These are phyloP conservation scores for Jatropha podagrica DNA, from an alignment of 441 rosid species.

Conservation along the genomic window DNA sequence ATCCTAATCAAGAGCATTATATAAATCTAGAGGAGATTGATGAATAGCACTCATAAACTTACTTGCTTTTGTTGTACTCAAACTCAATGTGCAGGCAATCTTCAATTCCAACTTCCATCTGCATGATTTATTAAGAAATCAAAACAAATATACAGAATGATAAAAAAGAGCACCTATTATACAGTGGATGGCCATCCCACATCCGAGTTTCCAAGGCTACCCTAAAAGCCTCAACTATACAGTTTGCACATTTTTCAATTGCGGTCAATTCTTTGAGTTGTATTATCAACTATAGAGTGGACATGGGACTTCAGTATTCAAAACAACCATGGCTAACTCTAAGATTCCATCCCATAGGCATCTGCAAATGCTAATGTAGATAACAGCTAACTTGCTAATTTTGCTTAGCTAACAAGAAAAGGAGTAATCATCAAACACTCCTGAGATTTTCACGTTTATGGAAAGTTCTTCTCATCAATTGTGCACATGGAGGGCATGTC, in stretches of 20 bases:
- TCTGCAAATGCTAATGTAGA: not conserved
- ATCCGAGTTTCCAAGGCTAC: not conserved
- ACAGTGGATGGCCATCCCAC: conserved; percentile 1
- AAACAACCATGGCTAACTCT: not conserved
- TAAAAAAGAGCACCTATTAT: conserved; percentile 8
- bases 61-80: conserved; percentile 99
- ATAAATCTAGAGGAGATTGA: not conserved
- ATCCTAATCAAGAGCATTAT: not conserved
- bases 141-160: conserved; percentile 12
- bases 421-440: not conserved
- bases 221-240: not conserved
- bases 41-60: conserved; percentile 29
- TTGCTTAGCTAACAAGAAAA: not conserved
- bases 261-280: not conserved
- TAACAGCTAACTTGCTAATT: not conserved
- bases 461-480: not conserved
- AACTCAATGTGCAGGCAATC: conserved; percentile 92
- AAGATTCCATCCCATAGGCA: not conserved
- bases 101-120: conserved; percentile 97
- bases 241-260: not conserved
- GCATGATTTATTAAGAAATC: conserved; percentile 25
- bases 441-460: no score
- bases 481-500: not conserved
- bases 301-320: not conserved
- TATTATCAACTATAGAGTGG: not conserved